phyloP scores from a whole-genome alignment of 169 alveolate species.

The Eimeria necatrix region DNA sequence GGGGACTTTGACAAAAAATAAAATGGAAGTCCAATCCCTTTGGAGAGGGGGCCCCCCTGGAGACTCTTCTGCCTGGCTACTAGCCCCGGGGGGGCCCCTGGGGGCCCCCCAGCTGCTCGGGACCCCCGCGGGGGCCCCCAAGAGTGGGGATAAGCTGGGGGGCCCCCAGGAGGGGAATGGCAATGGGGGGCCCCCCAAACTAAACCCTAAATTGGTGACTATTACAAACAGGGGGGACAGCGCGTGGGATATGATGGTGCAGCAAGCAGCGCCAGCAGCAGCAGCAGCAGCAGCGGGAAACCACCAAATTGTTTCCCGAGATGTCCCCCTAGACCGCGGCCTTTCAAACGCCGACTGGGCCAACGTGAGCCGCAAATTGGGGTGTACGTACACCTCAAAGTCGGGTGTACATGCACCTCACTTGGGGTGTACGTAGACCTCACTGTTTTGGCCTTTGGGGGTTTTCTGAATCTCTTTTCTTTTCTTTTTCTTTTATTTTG shows the following conservation, averaged over 20 bases:
- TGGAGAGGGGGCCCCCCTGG: slow-evolving; percentile 66
- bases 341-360: not conserved
- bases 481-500: not conserved
- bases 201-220: not conserved
- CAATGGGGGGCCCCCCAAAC: not conserved
- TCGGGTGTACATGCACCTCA: too few species aligned
- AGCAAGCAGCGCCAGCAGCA: not conserved
- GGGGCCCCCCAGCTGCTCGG: not conserved
- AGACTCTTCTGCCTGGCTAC: not conserved
- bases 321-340: not conserved
- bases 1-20: slow-evolving; percentile 94
- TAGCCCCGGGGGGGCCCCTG: not conserved
- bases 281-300: not conserved
- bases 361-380: not conserved
- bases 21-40: slow-evolving; percentile 88
- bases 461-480: not conserved
- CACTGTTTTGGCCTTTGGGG: too few species aligned
- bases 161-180: not conserved
- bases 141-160: too few species aligned
- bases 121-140: too few species aligned
- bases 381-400: slow-evolving; percentile 30
- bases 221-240: not conserved
- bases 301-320: not conserved
- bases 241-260: not conserved
- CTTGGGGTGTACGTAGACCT: too few species aligned